Evolutionary conservation across 306 rosid genomes (phyloP), one percentile per base, ranked within the genome.

Genomic region (Citrullus amarus): DNA sequence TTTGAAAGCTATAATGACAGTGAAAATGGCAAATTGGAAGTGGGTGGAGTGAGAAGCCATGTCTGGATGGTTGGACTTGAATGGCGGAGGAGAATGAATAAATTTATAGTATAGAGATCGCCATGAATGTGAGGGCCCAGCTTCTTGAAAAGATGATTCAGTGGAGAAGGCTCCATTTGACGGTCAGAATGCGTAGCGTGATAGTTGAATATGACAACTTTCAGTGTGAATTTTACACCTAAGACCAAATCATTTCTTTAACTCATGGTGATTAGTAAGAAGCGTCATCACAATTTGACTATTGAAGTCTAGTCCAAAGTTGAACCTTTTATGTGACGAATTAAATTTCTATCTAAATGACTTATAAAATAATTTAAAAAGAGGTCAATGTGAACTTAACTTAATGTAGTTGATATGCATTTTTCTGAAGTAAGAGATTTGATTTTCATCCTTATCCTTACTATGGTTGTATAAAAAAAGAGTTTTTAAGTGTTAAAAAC

Each of bases 11-110:
- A 76, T 1, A 16, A 81, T 51, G 54, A 76, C 9, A 15, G 63
- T 54, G 9, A 85, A 18, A 34, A 78, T 62, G 83, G 80, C 44
- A 12, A 80, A 65, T 30, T 78, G 78, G 84, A 76, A 54, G 46
- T 59, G 13, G 50, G 3, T 41, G 6, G 75, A 1, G 14, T 76
- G 71, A 39, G 83, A 75, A 78, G 63, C 56, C 97, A 90, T 90
- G 41, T 13, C 59, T 72, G 8, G 43, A 28, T 28, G 56, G 53
- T 48, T 50, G 77, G 77, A 50, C 16, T 6, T 48, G 41, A 25
- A 48, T 6, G 77, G 41, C 6, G 22, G 56, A 46, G 1, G 59
- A 14, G 38, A 46, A 48, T 72, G 76, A 13, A 44, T 20, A 0
- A 48, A 48, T 48, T 13, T 48, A 48, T 48, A 48, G 30, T 72